A percentile compares a stretch with the other conserved stretches of the same genome.
phyloP scores from a whole-genome alignment of 257 asterid species.

The Striga asiatica region DNA sequence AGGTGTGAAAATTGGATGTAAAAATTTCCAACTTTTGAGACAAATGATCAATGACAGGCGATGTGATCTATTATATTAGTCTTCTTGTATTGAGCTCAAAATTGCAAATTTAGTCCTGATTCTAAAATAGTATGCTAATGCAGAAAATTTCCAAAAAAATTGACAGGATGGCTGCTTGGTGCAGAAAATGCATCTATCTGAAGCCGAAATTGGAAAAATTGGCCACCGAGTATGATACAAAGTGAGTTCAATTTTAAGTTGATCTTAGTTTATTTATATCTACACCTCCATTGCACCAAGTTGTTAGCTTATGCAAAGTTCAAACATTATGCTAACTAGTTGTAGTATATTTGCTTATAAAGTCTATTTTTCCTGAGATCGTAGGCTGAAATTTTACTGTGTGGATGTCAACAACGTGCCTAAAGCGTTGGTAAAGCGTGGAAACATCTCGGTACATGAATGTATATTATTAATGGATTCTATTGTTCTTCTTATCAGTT shows the following conservation, averaged over 20 bases:
- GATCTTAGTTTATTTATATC: too few species aligned
- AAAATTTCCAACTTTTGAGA: too few species aligned
- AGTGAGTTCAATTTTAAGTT: slow-evolving; percentile 42
- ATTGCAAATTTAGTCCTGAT: too few species aligned
- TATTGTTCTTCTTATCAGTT: background rate
- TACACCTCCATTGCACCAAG: too few species aligned
- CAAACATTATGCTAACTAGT: background rate
- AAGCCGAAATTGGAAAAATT: slow-evolving; percentile 89
- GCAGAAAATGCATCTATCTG: slow-evolving; percentile 89
- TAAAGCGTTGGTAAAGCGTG: slow-evolving; percentile 70
- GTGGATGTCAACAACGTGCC: slow-evolving; percentile 83
- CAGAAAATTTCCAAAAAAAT: too few species aligned
- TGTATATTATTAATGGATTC: background rate
- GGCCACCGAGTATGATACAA: slow-evolving; percentile 69
- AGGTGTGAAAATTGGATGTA: too few species aligned
- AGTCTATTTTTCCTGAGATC: background rate
- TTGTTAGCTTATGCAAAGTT: background rate
- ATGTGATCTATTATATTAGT: too few species aligned
- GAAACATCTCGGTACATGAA: slow-evolving; percentile 62
- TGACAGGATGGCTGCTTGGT: slow-evolving; percentile 93
- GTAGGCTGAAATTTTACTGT: slow-evolving; percentile 53
- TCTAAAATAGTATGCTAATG: too few species aligned
- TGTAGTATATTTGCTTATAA: background rate
- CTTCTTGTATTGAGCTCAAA: too few species aligned
- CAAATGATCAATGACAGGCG: too few species aligned